Conservation (phyloP, 345 rosid species). For the Bruguiera sexangula region DNA sequence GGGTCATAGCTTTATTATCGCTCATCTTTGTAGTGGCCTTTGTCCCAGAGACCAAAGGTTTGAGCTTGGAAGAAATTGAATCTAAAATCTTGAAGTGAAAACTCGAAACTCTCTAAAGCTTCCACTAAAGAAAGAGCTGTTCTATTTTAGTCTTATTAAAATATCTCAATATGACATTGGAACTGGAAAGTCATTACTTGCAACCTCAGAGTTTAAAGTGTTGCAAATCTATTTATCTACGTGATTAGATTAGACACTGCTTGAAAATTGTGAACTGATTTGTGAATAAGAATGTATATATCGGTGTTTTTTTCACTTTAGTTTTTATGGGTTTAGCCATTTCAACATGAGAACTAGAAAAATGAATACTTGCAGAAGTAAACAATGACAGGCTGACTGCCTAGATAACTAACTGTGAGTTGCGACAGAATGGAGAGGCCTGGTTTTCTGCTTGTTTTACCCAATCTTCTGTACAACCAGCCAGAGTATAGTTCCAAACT, state of each 20-base stretch:
- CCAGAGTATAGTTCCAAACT: background rate
- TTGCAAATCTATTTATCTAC: no score
- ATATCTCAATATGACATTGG: background rate
- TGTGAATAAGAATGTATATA: background rate
- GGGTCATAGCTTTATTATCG: conserved; percentile 66
- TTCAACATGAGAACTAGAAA: background rate
- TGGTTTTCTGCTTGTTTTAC: conserved; percentile 21
- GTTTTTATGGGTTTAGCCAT: background rate
- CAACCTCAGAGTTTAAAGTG: background rate
- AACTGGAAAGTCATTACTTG: background rate
- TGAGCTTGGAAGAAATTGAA: conserved; percentile 94
- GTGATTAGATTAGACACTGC: no score
- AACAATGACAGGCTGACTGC: no score
- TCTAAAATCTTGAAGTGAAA: conserved; percentile 72
- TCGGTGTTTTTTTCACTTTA: background rate
- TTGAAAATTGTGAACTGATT: background rate
- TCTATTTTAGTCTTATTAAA: background rate
- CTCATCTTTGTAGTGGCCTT: conserved; percentile 47
- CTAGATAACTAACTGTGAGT: no score
- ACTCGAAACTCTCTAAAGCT: background rate
- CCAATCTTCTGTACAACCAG: conserved; percentile 32
- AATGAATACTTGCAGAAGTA: background rate
- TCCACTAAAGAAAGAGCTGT: background rate
- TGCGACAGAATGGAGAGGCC: no score
- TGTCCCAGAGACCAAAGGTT: conserved; percentile 96